Base-by-base conservation (phyloP, 371 early-diverging fungal species). In the Zychaea mexicana region DNA sequence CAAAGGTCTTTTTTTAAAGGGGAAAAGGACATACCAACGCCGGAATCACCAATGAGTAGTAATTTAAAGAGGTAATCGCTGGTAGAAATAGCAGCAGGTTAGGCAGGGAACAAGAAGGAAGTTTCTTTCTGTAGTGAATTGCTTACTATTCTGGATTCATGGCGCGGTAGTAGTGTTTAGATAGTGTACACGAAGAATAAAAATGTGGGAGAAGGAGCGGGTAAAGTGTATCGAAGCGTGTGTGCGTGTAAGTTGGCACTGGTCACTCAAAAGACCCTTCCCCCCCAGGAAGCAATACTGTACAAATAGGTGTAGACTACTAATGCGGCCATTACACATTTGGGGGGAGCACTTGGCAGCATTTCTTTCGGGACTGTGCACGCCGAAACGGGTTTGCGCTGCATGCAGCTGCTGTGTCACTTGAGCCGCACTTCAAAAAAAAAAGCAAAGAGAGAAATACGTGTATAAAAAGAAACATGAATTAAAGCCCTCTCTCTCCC, bases 21-120 rank as follows among this genome's bases (percentile, higher is more conserved):
- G 15, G 8, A 0, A 36, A 36, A 15, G 62, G 95, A 95, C 86
- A 99, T 99, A 61, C 99, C 99, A 42, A 99, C 99, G 70, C 97
- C 99, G 71, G 94, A 94, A 86, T 99, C 98, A 45, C 99, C 99
- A 80, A 99, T 98, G 47, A 99, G 88, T 70, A 99, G 88, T 38
- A 99, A 92, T 85, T 99, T 99, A 83, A 99, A 98, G 59, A 99
- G 87, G 73, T 98, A 98, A 73, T 99, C 96, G 85, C 92, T 92
- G 49, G 22, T 21, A 31, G 38, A 13, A 30, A 32, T 0, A 3
- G 36, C 5, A 38, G 19, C n/a, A 19, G 2, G 15, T 26, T 56
- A n/a, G 22, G 21, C 19, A 3, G n/a, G 13, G 2, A 21, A 46
- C 2, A 46, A 30, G 5, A 22, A 57, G 17, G 10, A 6, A 39